These are phyloP conservation scores for Croton laevigatus DNA, from an alignment of 441 rosid species.

Conservation along the genomic window DNA sequence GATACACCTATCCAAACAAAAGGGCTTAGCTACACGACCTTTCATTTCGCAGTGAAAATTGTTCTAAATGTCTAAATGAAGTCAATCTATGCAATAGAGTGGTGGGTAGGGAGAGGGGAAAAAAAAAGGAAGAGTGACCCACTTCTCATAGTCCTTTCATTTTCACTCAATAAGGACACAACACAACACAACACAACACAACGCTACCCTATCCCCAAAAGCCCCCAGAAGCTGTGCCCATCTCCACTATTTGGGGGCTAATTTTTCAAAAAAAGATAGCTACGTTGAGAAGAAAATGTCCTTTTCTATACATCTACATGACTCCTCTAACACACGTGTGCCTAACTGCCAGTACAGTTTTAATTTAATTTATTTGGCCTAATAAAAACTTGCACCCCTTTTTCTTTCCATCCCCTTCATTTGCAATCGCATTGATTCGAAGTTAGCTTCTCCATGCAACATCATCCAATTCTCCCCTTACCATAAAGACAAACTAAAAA, in stretches of 20 bases:
- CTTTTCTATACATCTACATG: constrained; percentile 25
- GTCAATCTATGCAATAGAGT: background rate
- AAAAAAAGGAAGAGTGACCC: constrained; percentile 16
- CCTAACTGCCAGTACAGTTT: background rate
- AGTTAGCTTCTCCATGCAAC: too few species aligned
- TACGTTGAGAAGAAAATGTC: constrained; percentile 31
- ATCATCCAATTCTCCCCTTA: too few species aligned
- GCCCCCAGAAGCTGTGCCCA: too few species aligned
- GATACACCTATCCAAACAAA: constrained; percentile 4
- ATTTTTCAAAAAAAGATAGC: constrained; percentile 24
- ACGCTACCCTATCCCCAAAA: constrained; percentile 1
- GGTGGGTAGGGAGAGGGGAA: background rate
- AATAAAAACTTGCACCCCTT: too few species aligned
- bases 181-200: background rate
- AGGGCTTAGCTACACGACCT: constrained; percentile 9
- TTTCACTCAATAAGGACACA: background rate
- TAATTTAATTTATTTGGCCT: too few species aligned
- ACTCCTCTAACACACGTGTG: constrained; percentile 47
- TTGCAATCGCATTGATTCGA: too few species aligned
- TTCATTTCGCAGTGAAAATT: background rate
- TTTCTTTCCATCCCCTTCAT: too few species aligned
- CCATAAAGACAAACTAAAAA: too few species aligned
- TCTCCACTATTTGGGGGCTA: too few species aligned
- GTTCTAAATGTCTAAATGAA: constrained; percentile 4
- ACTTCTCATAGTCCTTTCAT: background rate